These are phyloP conservation scores for Sporisorium sorghi DNA, from an alignment of 1,284 basidiomycete genomes.

Conservation along the genomic window DNA sequence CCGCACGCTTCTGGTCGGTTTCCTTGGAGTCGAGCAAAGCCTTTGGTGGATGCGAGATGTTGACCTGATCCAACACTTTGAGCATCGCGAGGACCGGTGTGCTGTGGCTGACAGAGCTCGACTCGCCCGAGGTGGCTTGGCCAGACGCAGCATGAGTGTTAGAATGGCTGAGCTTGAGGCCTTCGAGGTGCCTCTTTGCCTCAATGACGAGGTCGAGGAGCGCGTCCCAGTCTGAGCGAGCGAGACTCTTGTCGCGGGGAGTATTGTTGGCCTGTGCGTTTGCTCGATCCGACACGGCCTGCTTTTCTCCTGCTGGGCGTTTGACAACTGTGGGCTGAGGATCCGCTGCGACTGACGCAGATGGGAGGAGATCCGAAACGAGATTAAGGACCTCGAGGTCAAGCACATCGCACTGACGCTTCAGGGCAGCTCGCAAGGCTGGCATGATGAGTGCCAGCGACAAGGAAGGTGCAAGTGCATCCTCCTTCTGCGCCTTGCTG, in stretches of 20 bases:
- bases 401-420: constrained; percentile 57
- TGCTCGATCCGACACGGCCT: neutral
- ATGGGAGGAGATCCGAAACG: constrained; percentile 57
- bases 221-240: constrained; percentile 61
- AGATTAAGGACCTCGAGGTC: constrained; percentile 63
- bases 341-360: constrained; percentile 7
- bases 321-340: constrained; percentile 8
- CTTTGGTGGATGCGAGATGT: constrained; percentile 25
- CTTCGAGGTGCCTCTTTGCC: constrained; percentile 60
- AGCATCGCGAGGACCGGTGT: constrained; percentile 42
- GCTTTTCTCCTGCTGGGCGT: constrained; percentile 14
- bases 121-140: neutral
- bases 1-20: constrained; percentile 9
- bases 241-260: constrained; percentile 14
- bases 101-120: constrained; percentile 4
- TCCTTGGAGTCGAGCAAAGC: constrained; percentile 24
- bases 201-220: constrained; percentile 60
- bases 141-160: constrained; percentile 11
- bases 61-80: constrained; percentile 40
- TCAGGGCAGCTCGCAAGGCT: constrained; percentile 60
- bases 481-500: constrained; percentile 40
- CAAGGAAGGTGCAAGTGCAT: constrained; percentile 54
- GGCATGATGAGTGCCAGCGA: constrained; percentile 58
- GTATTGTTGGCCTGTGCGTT: constrained; percentile 9
- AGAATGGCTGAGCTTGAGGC: constrained; percentile 40